Evolutionary conservation across 768 basidiomycete species (phyloP).

Genomic region (Pluteus cervinus): DNA sequence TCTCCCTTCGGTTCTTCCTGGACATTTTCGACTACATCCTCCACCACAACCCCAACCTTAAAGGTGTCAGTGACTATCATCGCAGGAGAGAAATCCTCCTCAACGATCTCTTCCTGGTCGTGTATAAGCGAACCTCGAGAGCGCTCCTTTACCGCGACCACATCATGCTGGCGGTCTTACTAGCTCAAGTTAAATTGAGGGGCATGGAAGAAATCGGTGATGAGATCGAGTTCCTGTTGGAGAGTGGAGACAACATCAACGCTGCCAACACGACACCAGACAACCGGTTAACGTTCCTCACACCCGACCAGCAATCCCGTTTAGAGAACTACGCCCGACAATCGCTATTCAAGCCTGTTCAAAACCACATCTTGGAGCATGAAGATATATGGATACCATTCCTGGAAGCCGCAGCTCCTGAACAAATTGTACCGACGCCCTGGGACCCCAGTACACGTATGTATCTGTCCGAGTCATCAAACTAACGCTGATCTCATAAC

Average conservation of each 20-base stretch:
- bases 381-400: slow-evolving; percentile 69
- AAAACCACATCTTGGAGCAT: slow-evolving; percentile 51
- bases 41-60: slow-evolving; percentile 87
- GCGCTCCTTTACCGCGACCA: slow-evolving; percentile 88
- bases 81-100: slow-evolving; percentile 74
- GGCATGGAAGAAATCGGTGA: slow-evolving; percentile 75
- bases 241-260: slow-evolving; percentile 67
- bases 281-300: slow-evolving; percentile 43
- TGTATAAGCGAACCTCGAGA: slow-evolving; percentile 85
- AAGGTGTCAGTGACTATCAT: slow-evolving; percentile 65
- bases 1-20: slow-evolving; percentile 96
- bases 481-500: slow-evolving; percentile 10
- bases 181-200: slow-evolving; percentile 85
- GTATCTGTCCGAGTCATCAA: slow-evolving; percentile 21
- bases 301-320: slow-evolving; percentile 62
- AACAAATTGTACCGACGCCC: slow-evolving; percentile 62
- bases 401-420: slow-evolving; percentile 61
- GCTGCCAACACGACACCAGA: slow-evolving; percentile 24
- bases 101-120: slow-evolving; percentile 82
- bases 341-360: slow-evolving; percentile 72
- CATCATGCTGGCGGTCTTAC: slow-evolving; percentile 82
- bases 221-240: slow-evolving; percentile 88
- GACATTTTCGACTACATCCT: slow-evolving; percentile 97
- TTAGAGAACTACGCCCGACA: slow-evolving; percentile 69
- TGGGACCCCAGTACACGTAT: slow-evolving; percentile 77